phyloP scores from a whole-genome alignment of 2,329 filamentous ascomycete species.

The Proliferodiscus dingleyae region DNA sequence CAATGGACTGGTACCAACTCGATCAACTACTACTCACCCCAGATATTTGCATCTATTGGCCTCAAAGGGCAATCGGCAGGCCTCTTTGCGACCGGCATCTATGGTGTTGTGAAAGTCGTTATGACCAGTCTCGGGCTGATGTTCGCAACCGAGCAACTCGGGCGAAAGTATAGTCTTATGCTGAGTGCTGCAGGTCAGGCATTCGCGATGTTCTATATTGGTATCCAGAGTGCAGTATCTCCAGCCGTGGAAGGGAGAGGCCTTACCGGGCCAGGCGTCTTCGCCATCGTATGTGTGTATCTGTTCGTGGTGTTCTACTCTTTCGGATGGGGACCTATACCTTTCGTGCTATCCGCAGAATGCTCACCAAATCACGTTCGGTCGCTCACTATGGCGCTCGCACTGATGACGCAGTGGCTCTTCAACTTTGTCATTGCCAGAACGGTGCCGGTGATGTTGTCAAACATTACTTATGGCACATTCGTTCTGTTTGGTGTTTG shows the following conservation, averaged over 20 bases:
- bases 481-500: no score
- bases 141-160: conserved; percentile 60
- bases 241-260: conserved; percentile 41
- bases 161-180: conserved; percentile 52
- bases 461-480: no score
- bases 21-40: conserved; percentile 60
- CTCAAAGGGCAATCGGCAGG: conserved; percentile 51
- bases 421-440: no score
- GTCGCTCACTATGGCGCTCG: no score
- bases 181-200: conserved; percentile 52
- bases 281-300: conserved; percentile 61
- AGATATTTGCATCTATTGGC: conserved; percentile 62
- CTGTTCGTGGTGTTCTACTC: conserved; percentile 54
- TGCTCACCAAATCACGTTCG: no score
- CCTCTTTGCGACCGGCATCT: conserved; percentile 67
- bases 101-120: conserved; percentile 65
- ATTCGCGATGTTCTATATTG: conserved; percentile 60
- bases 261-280: conserved; percentile 48
- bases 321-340: no score
- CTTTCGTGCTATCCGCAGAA: no score
- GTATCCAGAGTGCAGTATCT: conserved; percentile 43
- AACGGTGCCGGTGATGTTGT: no score
- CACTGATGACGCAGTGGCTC: no score
- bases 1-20: conserved; percentile 54
- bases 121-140: conserved; percentile 58